Percentiles rank a stretch among this genome's conserved stretches.
phyloP scores from a whole-genome alignment of 2,329 filamentous ascomycete species.

The Diaporthe destruens region DNA sequence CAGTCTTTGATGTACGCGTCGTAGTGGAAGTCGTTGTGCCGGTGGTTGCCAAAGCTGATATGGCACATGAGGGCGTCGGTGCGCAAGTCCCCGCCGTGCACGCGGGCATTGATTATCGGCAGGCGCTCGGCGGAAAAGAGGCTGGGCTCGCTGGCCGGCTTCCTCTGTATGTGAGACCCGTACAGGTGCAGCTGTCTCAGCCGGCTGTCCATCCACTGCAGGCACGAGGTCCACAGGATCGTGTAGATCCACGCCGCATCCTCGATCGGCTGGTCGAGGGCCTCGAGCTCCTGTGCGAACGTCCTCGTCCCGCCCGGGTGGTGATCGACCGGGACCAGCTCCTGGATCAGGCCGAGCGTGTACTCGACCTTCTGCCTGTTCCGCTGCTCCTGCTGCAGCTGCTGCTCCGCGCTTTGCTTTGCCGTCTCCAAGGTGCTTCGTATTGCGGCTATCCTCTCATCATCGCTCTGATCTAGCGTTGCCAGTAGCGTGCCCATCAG shows the following conservation, averaged over 20 bases:
- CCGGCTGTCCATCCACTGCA: slow-evolving; percentile 17
- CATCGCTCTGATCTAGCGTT: background rate
- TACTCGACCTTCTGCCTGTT: background rate
- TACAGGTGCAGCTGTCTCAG: background rate
- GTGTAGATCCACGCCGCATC: slow-evolving; percentile 5
- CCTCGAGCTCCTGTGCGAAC: background rate
- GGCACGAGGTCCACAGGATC: background rate
- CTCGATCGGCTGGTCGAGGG: background rate
- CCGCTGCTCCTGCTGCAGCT: background rate
- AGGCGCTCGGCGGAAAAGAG: background rate
- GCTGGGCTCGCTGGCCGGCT: background rate
- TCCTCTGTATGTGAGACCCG: fast-evolving
- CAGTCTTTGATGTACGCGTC: background rate
- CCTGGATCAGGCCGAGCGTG: slow-evolving; percentile 1
- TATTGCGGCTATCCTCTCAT: background rate
- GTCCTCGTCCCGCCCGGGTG: background rate
- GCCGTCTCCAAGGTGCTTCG: background rate
- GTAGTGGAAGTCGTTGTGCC: background rate
- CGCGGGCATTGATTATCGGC: background rate
- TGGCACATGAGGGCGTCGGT: background rate
- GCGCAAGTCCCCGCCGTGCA: slow-evolving; percentile 3
- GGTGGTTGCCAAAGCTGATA: background rate
- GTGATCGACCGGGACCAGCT: background rate
- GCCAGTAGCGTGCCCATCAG: background rate
- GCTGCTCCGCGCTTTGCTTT: too few relatives aligned